Percentiles rank a stretch among this genome's conserved stretches.
phyloP scores from a whole-genome alignment of 1,284 basidiomycete species.

The Cryptococcus depauperatus region DNA sequence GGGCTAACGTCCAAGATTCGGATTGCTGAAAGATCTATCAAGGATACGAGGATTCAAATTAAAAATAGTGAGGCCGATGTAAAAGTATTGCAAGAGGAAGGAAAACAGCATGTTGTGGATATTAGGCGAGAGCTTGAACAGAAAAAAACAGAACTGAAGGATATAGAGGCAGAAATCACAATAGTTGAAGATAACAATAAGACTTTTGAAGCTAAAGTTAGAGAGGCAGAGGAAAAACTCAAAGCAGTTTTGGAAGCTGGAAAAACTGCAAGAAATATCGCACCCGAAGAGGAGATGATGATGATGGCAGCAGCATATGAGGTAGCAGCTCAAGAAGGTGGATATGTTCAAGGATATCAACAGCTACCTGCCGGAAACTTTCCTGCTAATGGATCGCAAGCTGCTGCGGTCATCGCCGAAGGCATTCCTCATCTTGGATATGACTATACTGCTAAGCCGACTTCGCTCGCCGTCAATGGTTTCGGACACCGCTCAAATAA shows the following conservation, averaged over 20 bases:
- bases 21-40: constrained; percentile 62
- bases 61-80: constrained; percentile 42
- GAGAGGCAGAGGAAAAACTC: constrained; percentile 38
- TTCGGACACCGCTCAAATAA: constrained; percentile 25
- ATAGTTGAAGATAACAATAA: constrained; percentile 30
- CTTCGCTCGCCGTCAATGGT: constrained; percentile 13
- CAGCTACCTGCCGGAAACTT: constrained; percentile 9
- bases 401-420: constrained; percentile 42
- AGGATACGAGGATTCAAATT: constrained; percentile 53
- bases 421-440: constrained; percentile 40
- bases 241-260: constrained; percentile 23
- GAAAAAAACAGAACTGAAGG: constrained; percentile 47
- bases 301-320: constrained; percentile 44
- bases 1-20: constrained; percentile 59
- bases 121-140: constrained; percentile 53
- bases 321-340: constrained; percentile 37
- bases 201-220: constrained; percentile 28
- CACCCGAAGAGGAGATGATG: constrained; percentile 43
- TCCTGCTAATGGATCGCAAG: constrained; percentile 39
- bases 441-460: constrained; percentile 37
- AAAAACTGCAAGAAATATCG: constrained; percentile 31
- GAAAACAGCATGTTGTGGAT: constrained; percentile 45
- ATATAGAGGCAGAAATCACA: constrained; percentile 32
- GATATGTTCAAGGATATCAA: constrained; percentile 26
- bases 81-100: constrained; percentile 49